These are phyloP conservation scores for Digitaria exilis DNA, from an alignment of 202 grass and related monocot species.

Conservation along the genomic window DNA sequence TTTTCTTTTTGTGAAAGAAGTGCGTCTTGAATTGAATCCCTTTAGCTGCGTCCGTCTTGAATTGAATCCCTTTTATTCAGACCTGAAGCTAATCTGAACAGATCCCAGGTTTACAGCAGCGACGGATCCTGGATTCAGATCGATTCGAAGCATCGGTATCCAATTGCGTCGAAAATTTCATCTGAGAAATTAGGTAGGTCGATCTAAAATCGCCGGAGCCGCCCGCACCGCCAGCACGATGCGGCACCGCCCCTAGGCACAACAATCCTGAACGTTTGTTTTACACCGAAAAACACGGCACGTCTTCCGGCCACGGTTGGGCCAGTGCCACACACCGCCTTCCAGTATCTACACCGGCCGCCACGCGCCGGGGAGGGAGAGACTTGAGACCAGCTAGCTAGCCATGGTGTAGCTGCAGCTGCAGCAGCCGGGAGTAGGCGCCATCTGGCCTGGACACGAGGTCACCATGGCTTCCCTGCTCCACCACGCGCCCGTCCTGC, in stretches of 20 bases:
- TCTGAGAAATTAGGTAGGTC: not conserved
- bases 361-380: too few species aligned
- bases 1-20: too few species aligned
- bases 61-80: not conserved
- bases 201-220: not conserved
- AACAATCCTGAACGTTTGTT: slow-evolving; percentile 12
- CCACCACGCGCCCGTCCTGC: slow-evolving; percentile 67
- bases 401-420: slow-evolving; percentile 69
- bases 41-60: not conserved
- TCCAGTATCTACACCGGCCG: slow-evolving; percentile 53
- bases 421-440: slow-evolving; percentile 64
- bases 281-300: slow-evolving; percentile 18
- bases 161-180: not conserved
- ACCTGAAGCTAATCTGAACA: not conserved
- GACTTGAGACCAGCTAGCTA: too few species aligned
- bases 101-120: not conserved
- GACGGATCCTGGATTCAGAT: not conserved
- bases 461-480: slow-evolving; percentile 74
- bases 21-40: too few species aligned
- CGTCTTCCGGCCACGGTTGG: slow-evolving; percentile 12
- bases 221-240: not conserved
- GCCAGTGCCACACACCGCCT: slow-evolving; percentile 9
- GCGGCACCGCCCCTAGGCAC: not conserved
- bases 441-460: slow-evolving; percentile 57
- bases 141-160: not conserved